phyloP scores from a whole-genome alignment of 768 basidiomycete species.

The Naganishia vaughanmartiniae region DNA sequence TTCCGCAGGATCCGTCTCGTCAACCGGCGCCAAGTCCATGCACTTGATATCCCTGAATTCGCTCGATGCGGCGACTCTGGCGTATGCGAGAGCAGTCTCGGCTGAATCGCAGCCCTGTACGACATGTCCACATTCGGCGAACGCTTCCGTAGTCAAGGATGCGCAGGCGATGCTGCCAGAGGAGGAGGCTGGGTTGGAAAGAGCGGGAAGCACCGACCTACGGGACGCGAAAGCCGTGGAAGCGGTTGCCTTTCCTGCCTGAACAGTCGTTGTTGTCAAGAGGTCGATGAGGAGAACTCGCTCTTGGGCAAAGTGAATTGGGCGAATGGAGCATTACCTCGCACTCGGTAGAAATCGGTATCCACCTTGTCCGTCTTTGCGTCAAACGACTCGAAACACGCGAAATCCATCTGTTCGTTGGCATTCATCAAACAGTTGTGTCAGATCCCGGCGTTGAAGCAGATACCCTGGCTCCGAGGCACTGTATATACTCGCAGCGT shows the following conservation, averaged over 20 bases:
- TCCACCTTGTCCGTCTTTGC: conserved; percentile 12
- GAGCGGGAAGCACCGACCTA: conserved; percentile 19
- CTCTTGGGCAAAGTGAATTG: conserved; percentile 16
- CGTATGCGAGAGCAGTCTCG: conserved; percentile 33
- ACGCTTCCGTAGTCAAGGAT: conserved; percentile 74
- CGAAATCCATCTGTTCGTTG: conserved; percentile 37
- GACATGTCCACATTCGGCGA: conserved; percentile 82
- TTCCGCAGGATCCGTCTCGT: conserved; percentile 61
- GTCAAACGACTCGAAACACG: conserved; percentile 17
- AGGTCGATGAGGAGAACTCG: not conserved
- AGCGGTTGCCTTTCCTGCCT: conserved; percentile 10
- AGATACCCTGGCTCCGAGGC: conserved; percentile 74
- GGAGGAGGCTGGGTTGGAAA: conserved; percentile 28
- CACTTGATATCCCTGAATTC: conserved; percentile 82
- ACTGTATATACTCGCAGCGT: conserved; percentile 81
- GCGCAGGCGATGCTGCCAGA: conserved; percentile 46
- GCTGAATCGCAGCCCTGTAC: conserved; percentile 67
- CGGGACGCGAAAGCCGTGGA: conserved; percentile 12
- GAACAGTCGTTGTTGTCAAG: not conserved
- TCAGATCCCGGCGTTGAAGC: conserved; percentile 81
- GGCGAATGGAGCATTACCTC: conserved; percentile 3
- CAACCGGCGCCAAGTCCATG: conserved; percentile 76
- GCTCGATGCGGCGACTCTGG: conserved; percentile 74
- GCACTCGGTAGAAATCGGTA: conserved; percentile 11
- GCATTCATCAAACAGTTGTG: conserved; percentile 55